These are phyloP conservation scores for Beauveria scarabaeidicola DNA, from an alignment of 2,329 filamentous ascomycete species.

Conservation along the genomic window DNA sequence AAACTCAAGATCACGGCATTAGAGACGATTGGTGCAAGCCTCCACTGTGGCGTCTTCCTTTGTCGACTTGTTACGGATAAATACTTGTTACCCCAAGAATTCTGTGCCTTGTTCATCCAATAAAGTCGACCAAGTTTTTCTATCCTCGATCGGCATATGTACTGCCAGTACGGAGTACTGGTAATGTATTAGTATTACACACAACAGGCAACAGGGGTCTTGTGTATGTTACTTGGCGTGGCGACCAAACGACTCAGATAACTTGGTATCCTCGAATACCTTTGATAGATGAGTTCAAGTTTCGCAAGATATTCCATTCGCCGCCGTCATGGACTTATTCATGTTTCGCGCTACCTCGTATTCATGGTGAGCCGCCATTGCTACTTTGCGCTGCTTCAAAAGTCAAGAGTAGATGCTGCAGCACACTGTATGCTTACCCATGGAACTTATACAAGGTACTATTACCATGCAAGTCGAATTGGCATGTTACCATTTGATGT, in stretches of 20 bases:
- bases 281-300: not conserved
- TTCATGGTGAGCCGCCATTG: not conserved
- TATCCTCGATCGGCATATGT: slow-evolving; percentile 3
- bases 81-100: not conserved
- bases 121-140: not conserved
- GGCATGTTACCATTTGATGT: not conserved
- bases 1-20: no score
- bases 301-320: not conserved
- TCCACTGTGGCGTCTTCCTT: slow-evolving; percentile 1
- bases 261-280: not conserved
- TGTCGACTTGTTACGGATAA: no score
- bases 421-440: not conserved
- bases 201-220: not conserved
- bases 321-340: not conserved
- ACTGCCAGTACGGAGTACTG: no score
- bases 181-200: not conserved
- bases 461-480: not conserved
- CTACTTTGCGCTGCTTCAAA: not conserved
- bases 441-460: not conserved
- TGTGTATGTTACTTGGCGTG: not conserved
- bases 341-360: not conserved
- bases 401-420: not conserved
- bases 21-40: not conserved
- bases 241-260: not conserved
- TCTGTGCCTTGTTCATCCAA: not conserved